A percentile compares a stretch with the other conserved stretches of the same genome.
phyloP scores from a whole-genome alignment of 306 rosid species.

The Casuarina glauca region DNA sequence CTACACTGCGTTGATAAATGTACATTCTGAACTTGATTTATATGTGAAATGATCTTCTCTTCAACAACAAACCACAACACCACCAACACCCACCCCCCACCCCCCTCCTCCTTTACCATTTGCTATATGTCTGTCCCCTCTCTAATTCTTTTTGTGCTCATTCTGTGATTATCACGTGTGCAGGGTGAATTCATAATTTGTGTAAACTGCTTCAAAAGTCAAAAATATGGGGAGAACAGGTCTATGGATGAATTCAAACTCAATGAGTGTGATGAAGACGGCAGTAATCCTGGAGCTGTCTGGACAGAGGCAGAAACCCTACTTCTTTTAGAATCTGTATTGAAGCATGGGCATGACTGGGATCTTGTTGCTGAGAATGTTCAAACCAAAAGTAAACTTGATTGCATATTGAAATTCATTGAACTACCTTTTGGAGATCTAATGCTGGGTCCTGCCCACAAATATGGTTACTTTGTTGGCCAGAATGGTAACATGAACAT shows the following conservation, averaged over 20 bases:
- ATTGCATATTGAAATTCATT: slow-evolving; percentile 77
- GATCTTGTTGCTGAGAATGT: slow-evolving; percentile 80
- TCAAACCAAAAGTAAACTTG: slow-evolving; percentile 73
- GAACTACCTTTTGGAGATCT: slow-evolving; percentile 90
- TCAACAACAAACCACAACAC: no score
- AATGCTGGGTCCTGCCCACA: slow-evolving; percentile 52
- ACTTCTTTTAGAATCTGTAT: slow-evolving; percentile 85
- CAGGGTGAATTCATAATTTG: slow-evolving; percentile 72
- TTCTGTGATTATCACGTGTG: slow-evolving; percentile 27
- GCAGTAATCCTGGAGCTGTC: slow-evolving; percentile 34
- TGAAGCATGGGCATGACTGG: slow-evolving; percentile 97
- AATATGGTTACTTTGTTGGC: slow-evolving; percentile 34
- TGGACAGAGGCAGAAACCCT: slow-evolving; percentile 94
- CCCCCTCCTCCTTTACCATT: background rate
- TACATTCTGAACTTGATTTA: background rate
- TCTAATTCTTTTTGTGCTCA: background rate
- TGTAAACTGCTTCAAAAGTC: slow-evolving; percentile 60
- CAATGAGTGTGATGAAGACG: slow-evolving; percentile 44
- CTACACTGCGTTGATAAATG: background rate
- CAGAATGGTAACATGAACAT: slow-evolving; percentile 37
- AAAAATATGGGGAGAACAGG: slow-evolving; percentile 71
- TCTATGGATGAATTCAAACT: slow-evolving; percentile 57
- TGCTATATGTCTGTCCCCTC: background rate
- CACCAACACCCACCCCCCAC: background rate
- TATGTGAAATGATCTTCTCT: background rate